phyloP scores from a whole-genome alignment of 1,284 basidiomycete genomes.

The Pterulicium gracile region DNA sequence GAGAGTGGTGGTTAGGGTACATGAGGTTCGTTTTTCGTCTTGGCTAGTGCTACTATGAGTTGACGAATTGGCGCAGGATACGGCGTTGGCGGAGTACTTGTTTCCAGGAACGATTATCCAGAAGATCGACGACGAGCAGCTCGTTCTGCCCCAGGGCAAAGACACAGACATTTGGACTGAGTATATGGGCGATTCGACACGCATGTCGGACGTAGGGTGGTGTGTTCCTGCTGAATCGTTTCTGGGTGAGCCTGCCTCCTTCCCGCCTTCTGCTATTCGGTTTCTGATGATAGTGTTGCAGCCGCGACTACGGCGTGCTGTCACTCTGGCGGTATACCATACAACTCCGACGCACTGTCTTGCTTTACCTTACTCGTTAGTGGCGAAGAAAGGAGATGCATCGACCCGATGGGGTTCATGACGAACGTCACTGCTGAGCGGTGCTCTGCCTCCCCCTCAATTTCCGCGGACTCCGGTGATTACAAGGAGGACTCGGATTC shows the following conservation, averaged over 20 bases:
- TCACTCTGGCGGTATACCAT: neutral
- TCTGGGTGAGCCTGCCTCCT: neutral
- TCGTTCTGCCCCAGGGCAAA: slow-evolving; percentile 18
- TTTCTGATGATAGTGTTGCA: slow-evolving; percentile 13
- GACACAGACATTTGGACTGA: slow-evolving; percentile 36
- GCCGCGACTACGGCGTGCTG: slow-evolving; percentile 10
- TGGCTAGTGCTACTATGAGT: neutral
- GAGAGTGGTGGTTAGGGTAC: slow-evolving; percentile 38
- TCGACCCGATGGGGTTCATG: neutral
- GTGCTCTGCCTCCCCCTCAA: slow-evolving; percentile 11
- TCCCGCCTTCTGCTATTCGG: no score
- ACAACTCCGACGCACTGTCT: slow-evolving; percentile 3
- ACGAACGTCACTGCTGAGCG: neutral
- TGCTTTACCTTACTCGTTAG: slow-evolving; percentile 2
- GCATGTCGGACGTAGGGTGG: no score
- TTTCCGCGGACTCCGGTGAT: no score
- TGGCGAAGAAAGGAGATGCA: neutral
- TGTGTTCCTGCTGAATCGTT: neutral
- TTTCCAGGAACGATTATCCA: slow-evolving; percentile 42
- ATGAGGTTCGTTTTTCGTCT: slow-evolving; percentile 25
- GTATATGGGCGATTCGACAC: slow-evolving; percentile 26
- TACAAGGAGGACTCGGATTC: no score
- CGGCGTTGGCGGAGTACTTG: slow-evolving; percentile 41
- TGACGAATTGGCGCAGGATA: slow-evolving; percentile 29
- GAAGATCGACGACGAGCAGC: slow-evolving; percentile 41